Conservation (phyloP, 306 rosid species). For the Trifolium dubium region DNA sequence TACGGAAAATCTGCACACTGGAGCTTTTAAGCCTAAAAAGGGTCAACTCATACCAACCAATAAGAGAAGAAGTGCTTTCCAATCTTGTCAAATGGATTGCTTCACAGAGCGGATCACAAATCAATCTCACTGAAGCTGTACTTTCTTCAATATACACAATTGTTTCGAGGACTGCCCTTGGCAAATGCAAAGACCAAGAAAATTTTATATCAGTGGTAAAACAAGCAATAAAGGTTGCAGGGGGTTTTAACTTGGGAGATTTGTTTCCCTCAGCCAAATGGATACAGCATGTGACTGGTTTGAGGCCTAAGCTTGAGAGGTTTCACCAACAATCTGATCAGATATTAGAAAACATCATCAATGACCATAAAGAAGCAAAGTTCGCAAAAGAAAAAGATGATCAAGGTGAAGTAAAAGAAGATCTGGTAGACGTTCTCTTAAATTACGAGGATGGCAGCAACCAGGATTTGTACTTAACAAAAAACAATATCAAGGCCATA, state of each 20-base stretch:
- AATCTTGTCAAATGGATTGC: conserved; percentile 28
- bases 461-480: conserved; percentile 5
- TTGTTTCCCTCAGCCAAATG: conserved; percentile 27
- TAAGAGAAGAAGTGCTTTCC: conserved; percentile 43
- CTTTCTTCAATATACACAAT: conserved; percentile 13
- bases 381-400: not conserved
- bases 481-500: not conserved
- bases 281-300: conserved; percentile 4
- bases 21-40: conserved; percentile 47
- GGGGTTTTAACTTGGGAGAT: conserved; percentile 31
- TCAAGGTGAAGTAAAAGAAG: conserved; percentile 7
- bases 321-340: not conserved
- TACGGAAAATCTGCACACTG: conserved; percentile 35
- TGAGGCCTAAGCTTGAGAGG: conserved; percentile 6
- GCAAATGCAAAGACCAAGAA: conserved; percentile 38
- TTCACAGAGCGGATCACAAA: conserved; percentile 8
- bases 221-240: not conserved
- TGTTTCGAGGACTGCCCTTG: conserved; percentile 44
- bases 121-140: conserved; percentile 41
- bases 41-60: conserved; percentile 34
- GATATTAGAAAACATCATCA: conserved; percentile 18
- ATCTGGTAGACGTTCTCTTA: not conserved
- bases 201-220: not conserved
- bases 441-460: not conserved
- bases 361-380: conserved; percentile 23